phyloP scores from a whole-genome alignment of 1,284 basidiomycete genomes.

The Ganoderma lingzhi region DNA sequence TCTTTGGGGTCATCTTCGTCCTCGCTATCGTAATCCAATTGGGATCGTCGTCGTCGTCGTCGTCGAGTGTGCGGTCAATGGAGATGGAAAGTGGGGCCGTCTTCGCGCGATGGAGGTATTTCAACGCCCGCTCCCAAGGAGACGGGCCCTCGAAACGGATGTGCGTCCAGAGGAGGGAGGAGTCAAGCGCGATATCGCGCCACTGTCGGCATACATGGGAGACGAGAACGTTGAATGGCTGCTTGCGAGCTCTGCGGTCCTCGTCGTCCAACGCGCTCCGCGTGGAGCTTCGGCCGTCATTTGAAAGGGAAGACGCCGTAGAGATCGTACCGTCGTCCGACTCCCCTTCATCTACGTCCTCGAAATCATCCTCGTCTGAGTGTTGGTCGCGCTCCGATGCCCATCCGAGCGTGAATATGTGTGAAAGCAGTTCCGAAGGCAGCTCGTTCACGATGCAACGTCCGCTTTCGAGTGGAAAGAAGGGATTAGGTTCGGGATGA shows the following conservation, averaged over 20 bases:
- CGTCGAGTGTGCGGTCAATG: constrained; percentile 31
- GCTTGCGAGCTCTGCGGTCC: constrained; percentile 27
- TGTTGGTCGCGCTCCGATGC: constrained; percentile 41
- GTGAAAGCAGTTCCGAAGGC: constrained; percentile 63
- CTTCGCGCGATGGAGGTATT: constrained; percentile 52
- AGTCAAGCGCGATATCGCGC: constrained; percentile 43
- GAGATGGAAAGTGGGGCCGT: constrained; percentile 47
- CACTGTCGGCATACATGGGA: constrained; percentile 53
- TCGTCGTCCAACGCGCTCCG: constrained; percentile 34
- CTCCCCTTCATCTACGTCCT: constrained; percentile 44
- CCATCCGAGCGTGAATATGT: constrained; percentile 63
- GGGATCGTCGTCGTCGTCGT: constrained; percentile 47
- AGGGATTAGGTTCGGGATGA: constrained; percentile 37
- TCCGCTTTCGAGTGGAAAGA: constrained; percentile 51
- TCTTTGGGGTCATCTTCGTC: constrained; percentile 55
- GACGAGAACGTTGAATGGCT: constrained; percentile 50
- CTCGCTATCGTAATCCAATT: constrained; percentile 18
- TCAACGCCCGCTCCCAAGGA: constrained; percentile 54
- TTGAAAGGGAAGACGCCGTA: constrained; percentile 24
- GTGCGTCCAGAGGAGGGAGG: constrained; percentile 46
- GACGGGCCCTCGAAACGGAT: constrained; percentile 56
- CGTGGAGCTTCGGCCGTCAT: constrained; percentile 34
- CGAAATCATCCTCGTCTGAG: constrained; percentile 37
- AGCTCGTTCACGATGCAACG: constrained; percentile 62
- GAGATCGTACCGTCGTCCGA: constrained; percentile 38